Evolutionary conservation across 73 alveolate species (phyloP), one percentile per base, ranked within the genome.

Genomic region (Tetrahymena thermophila): DNA sequence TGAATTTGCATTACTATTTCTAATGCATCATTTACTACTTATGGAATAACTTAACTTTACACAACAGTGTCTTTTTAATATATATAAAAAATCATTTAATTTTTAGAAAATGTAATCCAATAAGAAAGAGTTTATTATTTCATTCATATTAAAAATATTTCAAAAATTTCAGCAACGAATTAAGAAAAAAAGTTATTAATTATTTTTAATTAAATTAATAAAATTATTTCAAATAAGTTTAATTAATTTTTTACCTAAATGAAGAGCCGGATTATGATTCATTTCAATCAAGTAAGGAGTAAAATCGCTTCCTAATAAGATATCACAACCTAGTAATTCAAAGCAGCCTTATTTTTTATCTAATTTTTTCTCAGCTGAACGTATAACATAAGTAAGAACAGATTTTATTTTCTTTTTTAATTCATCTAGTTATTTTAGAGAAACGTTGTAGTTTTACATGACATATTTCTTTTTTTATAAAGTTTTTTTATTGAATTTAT

Each of bases 311-410:
- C 94, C 97, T 95, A 95, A 85, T 95, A 95, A 85, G 13, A 95
- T 95, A 56, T 95, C 97, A 95, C 97, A 95, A 43, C 97, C 97
- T 50, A 95, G 55, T 35, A 95, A 95, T 95, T 95, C 97, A 89
- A 95, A 95, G 21, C 85, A 85, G 10, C 97, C 97, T 95, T 55
- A 43, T 55, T 94, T 95, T 34, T 95, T 95, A 85, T 95, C 97
- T 43, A 95, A 85, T 56, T 95, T 95, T 37, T 95, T 94, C 35
- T 94, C 97, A 84, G 97, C 95, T 35, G 95, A 85, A 28, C 97
- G 93, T 16, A 44, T 43, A 28, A 95, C 93, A 35, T 95, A 94
- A 1, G 97, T 94, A 34, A 95, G 93, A 50, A 95, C 44, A 25
- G 83, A 43, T 34, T 95, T 95, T 89, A 95, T 95, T 89, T 95